Evolutionary conservation across 305 asterid genomes (phyloP), one percentile per base, ranked within the genome.

Genomic region (Withania somnifera): DNA sequence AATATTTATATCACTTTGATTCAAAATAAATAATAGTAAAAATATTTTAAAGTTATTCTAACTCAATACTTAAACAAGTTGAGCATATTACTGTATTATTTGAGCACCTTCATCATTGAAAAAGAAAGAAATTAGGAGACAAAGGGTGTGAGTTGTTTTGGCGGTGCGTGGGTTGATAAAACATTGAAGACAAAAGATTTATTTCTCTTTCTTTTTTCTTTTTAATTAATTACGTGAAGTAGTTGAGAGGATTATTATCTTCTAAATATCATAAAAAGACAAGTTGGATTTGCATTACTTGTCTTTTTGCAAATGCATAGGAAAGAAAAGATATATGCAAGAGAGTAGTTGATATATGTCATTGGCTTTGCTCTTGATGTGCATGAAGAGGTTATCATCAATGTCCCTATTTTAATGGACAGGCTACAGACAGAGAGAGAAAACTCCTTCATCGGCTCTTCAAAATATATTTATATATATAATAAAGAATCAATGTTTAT

Each of bases 221-320:
- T 63, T 63, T 63, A 38, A 30, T 36, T 13, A 61, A 17, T 80
- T 14, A 68, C 57, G 38, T 54, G 87, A 73, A 79, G 88, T 84
- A 58, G 87, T 79, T 85, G 86, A 66, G 83, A 79, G 84, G 5
- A 17, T 66, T 64, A 15, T 30, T 1, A 36, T 42, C n/a, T 69
- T 24, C 3, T 0, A 6, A 6, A 34, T 34, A 26, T 13, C 1
- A 69, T 54, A 47, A 84, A 10, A 82, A 63, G 71, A 81, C 60
- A 69, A 80, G 51, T 80, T 84, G 81, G 81, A 38, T 73, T 84
- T 81, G 73, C 20, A 68, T 87, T 28, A 13, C 10, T 22, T 77
- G 87, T 87, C 84, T 80, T 85, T 53, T 87, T 77, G 71, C 9
- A 42, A 79, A 20, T 67, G 38, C 32, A n/a, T n/a, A 40, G 82